These are phyloP conservation scores for Fraxinus baroniana DNA, from an alignment of 305 asterid genomes.

Conservation along the genomic window DNA sequence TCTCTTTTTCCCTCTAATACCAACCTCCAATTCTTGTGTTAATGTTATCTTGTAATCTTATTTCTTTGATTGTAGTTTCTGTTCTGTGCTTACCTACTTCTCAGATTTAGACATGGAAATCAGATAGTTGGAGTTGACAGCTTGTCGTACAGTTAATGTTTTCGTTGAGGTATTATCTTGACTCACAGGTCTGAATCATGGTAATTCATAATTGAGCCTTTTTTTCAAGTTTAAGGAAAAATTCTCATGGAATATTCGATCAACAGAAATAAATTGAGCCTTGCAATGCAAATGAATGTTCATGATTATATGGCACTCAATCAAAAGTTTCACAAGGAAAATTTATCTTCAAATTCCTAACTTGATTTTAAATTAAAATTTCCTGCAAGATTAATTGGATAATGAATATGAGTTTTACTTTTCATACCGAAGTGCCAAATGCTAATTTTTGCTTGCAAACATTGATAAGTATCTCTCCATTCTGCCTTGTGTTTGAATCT, in stretches of 20 bases:
- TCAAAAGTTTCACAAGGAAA: neutral
- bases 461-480: constrained; percentile 57
- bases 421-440: constrained; percentile 64
- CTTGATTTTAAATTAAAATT: neutral
- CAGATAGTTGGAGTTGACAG: neutral
- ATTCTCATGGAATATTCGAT: neutral
- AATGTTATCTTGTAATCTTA: neutral
- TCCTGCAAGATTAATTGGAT: neutral
- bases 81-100: neutral
- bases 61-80: neutral
- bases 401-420: neutral
- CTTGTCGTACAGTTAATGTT: neutral
- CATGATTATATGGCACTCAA: neutral
- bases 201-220: neutral
- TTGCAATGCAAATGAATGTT: neutral
- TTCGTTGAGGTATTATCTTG: neutral
- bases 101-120: neutral
- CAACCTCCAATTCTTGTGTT: neutral
- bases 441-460: constrained; percentile 56
- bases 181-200: neutral
- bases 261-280: neutral
- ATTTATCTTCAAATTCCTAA: neutral
- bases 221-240: neutral
- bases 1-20: neutral
- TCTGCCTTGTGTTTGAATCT: constrained; percentile 44